These are phyloP conservation scores for Debaryomycetaceae sp. DNA, from an alignment of 1,139 yeast genomes.

Conservation along the genomic window DNA sequence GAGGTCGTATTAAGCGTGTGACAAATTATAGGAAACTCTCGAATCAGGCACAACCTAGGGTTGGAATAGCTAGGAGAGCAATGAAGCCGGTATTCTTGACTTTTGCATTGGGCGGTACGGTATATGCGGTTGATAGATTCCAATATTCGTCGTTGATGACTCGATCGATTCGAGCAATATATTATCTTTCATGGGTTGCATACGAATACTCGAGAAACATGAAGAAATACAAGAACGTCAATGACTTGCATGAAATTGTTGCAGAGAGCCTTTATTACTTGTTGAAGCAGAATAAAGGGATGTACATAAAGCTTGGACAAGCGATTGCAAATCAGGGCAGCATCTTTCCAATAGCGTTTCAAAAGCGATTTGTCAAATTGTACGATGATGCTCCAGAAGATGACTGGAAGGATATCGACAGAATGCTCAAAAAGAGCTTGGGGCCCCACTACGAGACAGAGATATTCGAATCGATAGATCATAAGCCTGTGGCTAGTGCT, in stretches of 20 bases:
- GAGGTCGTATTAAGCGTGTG: background rate
- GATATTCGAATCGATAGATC: slow-evolving; percentile 46
- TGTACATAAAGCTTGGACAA: slow-evolving; percentile 74
- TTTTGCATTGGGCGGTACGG: slow-evolving; percentile 11
- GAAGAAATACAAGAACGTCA: slow-evolving; percentile 36
- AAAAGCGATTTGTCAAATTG: slow-evolving; percentile 49
- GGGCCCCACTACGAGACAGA: slow-evolving; percentile 45
- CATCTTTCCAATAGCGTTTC: slow-evolving; percentile 62
- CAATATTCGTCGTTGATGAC: slow-evolving; percentile 46
- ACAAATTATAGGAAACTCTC: background rate
- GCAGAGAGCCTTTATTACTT: slow-evolving; percentile 54
- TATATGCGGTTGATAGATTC: slow-evolving; percentile 37
- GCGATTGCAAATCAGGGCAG: slow-evolving; percentile 70
- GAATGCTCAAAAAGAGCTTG: slow-evolving; percentile 40
- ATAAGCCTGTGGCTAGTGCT: slow-evolving; percentile 63
- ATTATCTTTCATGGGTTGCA: slow-evolving; percentile 50
- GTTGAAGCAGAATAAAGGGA: slow-evolving; percentile 59
- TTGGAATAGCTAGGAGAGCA: background rate
- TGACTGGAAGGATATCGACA: slow-evolving; percentile 52
- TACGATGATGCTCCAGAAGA: slow-evolving; percentile 75
- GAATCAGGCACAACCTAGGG: background rate
- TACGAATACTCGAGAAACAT: slow-evolving; percentile 54
- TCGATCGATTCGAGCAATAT: slow-evolving; percentile 53
- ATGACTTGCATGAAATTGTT: slow-evolving; percentile 56
- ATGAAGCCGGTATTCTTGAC: slow-evolving; percentile 5